phyloP scores from a whole-genome alignment of 768 basidiomycete genomes.

The Kwoniella europaea region DNA sequence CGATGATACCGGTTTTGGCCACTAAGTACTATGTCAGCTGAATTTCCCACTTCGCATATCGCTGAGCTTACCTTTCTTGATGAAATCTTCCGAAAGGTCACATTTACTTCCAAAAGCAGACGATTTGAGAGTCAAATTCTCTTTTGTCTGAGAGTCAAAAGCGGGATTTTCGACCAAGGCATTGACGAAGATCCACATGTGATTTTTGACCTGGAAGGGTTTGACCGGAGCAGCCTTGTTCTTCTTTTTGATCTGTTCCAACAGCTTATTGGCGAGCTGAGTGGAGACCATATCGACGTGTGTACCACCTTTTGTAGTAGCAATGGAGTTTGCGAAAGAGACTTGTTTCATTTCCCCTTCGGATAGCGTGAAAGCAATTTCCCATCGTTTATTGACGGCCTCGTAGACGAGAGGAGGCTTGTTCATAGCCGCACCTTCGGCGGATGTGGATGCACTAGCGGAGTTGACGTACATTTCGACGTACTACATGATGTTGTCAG shows the following conservation, averaged over 20 bases:
- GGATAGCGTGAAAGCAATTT: conserved; percentile 90
- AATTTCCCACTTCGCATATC: background rate
- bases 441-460: conserved; percentile 70
- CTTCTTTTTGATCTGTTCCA: conserved; percentile 87
- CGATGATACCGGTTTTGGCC: conserved; percentile 83
- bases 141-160: conserved; percentile 99
- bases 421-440: conserved; percentile 76
- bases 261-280: conserved; percentile 83
- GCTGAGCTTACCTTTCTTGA: conserved; percentile 79
- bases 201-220: conserved; percentile 89
- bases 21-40: conserved; percentile 62
- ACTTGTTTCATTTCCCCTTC: conserved; percentile 92
- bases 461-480: conserved; percentile 90
- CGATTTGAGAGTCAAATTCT: conserved; percentile 81
- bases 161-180: conserved; percentile 95
- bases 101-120: conserved; percentile 87
- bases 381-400: conserved; percentile 80
- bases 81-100: conserved; percentile 81
- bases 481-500: conserved; percentile 64
- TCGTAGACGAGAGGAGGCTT: conserved; percentile 87
- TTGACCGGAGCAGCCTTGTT: conserved; percentile 97
- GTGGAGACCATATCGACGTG: conserved; percentile 85
- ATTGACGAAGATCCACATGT: conserved; percentile 98
- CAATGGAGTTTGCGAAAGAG: conserved; percentile 96
- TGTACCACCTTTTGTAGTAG: conserved; percentile 93